Evolutionary conservation across 169 alveolate species (phyloP).

Genomic region (Plasmodium berghei): DNA sequence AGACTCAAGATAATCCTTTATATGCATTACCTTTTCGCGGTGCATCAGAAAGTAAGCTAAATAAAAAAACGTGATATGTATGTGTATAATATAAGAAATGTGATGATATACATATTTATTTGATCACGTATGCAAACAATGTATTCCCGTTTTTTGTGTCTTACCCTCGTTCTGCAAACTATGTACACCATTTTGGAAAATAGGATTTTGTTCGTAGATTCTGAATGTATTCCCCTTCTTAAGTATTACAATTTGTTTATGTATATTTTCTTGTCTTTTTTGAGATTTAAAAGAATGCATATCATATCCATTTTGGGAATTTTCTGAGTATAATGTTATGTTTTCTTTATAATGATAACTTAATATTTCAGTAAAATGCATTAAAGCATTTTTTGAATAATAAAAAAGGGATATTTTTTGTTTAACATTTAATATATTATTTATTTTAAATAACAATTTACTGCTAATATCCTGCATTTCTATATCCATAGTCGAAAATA

Average conservation of each 20-base stretch:
- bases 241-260: constrained; percentile 25
- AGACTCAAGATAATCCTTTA: constrained; percentile 27
- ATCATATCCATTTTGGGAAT: constrained; percentile 27
- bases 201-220: constrained; percentile 9
- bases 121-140: neutral
- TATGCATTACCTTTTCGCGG: constrained; percentile 39
- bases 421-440: constrained; percentile 27
- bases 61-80: neutral
- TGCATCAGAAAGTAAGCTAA: constrained; percentile 20
- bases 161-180: constrained; percentile 31
- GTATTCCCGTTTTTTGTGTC: neutral
- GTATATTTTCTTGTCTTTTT: neutral
- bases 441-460: constrained; percentile 14
- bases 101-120: neutral
- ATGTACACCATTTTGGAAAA: constrained; percentile 23
- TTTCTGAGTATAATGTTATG: constrained; percentile 35
- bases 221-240: constrained; percentile 29
- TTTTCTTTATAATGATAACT: constrained; percentile 55
- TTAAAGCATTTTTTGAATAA: constrained; percentile 48
- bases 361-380: constrained; percentile 49
- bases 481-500: constrained; percentile 40
- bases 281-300: constrained; percentile 25
- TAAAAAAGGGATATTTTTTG: constrained; percentile 52
- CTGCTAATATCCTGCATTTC: constrained; percentile 21
- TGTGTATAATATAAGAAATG: neutral